A percentile compares a stretch with the other conserved stretches of the same genome.
phyloP scores from a whole-genome alignment of 768 basidiomycete genomes.

The Amanita inopinata region DNA sequence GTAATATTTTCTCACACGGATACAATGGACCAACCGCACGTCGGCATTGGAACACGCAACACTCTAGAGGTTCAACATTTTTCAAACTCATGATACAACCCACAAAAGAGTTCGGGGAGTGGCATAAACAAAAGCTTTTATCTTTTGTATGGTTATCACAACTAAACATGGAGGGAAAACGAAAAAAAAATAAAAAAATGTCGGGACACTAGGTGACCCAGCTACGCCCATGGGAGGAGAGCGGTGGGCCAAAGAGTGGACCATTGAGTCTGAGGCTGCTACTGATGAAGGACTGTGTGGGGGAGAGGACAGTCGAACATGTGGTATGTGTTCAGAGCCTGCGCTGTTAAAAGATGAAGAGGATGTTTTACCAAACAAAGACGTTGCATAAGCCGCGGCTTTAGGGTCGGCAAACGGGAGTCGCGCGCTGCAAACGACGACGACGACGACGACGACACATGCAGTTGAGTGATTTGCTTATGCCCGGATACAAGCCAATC shows the following conservation, averaged over 20 bases:
- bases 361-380: not conserved
- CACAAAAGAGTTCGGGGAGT: no score
- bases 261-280: slow-evolving; percentile 46
- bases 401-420: slow-evolving; percentile 41
- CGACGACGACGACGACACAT: not conserved
- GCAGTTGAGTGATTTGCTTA: no score
- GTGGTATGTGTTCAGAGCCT: slow-evolving; percentile 45
- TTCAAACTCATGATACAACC: no score
- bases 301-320: slow-evolving; percentile 36
- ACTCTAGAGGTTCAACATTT: no score
- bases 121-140: no score
- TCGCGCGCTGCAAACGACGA: not conserved
- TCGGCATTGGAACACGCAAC: no score
- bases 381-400: slow-evolving; percentile 12
- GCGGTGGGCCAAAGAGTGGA: slow-evolving; percentile 57
- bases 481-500: not conserved
- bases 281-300: slow-evolving; percentile 41
- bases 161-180: no score
- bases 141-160: no score
- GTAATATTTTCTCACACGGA: slow-evolving; percentile 22
- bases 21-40: no score
- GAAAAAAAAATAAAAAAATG: no score
- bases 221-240: slow-evolving; percentile 34
- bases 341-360: slow-evolving; percentile 60
- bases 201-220: slow-evolving; percentile 63